These are phyloP conservation scores for Dactylonectria macrodidyma DNA, from an alignment of 2,329 filamentous ascomycete genomes.

Conservation along the genomic window DNA sequence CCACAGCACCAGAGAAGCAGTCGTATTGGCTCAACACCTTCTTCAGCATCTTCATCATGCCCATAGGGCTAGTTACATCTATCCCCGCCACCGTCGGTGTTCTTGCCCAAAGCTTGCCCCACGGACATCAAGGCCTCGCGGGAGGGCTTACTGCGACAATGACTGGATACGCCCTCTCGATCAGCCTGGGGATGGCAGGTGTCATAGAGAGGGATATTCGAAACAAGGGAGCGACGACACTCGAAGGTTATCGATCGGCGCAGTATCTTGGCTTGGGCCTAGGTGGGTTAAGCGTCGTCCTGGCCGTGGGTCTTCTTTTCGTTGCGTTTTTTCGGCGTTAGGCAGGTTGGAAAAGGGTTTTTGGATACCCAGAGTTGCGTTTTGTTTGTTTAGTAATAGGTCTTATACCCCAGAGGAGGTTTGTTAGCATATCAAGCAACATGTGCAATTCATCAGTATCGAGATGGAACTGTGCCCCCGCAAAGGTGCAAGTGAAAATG, in stretches of 20 bases:
- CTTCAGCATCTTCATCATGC: constrained; percentile 46
- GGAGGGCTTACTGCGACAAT: constrained; percentile 37
- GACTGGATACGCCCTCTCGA: constrained; percentile 40
- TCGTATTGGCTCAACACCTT: constrained; percentile 46
- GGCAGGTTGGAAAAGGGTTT: constrained; percentile 20
- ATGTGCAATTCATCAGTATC: constrained; percentile 10
- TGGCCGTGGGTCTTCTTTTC: constrained; percentile 39
- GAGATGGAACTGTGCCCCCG: background rate
- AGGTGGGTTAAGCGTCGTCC: constrained; percentile 39
- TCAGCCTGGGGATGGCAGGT: constrained; percentile 46
- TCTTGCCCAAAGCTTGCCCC: constrained; percentile 39
- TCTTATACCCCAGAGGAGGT: constrained; percentile 26
- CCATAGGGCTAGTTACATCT: constrained; percentile 43
- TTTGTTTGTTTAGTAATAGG: constrained; percentile 8
- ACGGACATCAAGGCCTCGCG: constrained; percentile 44
- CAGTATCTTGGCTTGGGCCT: constrained; percentile 46
- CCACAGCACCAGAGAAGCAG: constrained; percentile 41
- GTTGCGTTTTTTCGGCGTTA: constrained; percentile 37
- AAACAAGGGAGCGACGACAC: constrained; percentile 24
- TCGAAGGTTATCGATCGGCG: constrained; percentile 42
- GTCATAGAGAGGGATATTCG: constrained; percentile 39
- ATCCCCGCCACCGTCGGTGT: constrained; percentile 40
- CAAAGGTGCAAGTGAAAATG: background rate
- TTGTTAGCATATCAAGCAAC: background rate
- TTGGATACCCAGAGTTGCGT: background rate